Base-by-base conservation (phyloP, 495 filamentous ascomycete species). In the Daldinia caldariorum region DNA sequence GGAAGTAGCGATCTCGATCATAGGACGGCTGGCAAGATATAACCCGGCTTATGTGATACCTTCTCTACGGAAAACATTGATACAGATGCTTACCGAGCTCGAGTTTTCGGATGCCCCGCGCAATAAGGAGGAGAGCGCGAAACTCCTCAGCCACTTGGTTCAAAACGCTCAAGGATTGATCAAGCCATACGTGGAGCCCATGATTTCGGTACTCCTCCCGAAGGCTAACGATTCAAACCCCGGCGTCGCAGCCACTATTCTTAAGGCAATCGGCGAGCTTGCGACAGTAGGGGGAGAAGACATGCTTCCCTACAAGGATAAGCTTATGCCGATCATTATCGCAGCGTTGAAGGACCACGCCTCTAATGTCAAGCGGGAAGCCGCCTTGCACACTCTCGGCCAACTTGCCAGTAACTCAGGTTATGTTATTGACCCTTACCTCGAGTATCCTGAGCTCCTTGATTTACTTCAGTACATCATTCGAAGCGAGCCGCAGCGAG, bases 31-130 rank as follows among this genome's bases (percentile, higher is more conserved):
- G 38, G 95, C 96, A 2, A 86, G 86, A 45, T 89, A 94, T 65
- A 99, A 99, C 72, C 95, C 95, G 6, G 95, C 95, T 53, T 98
- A 98, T 81, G 94, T 99, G 63, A 95, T 98, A 72, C 95, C 95
- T 4, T 93, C 94, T 0, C 78, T 99, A 32, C 88, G 95, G 49
- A 99, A 99, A 78, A 88, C 94, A 47, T 86, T 99, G 34, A 94
- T 99, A 65, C 97, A 98, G 81, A 88, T 98, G 75, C 85, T 98
- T 58, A 98, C 94, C 18, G 94, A 97, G 72, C 88, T 99, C 37
- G 93, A 95, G 68, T 97, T 96, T 77, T 94, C 94, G n/a, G 94
- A 94, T 75, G 93, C 93, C 38, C 85, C 94, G 43, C 89, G 92
- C 35, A 94, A 93, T 77, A 97, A 97, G 72, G 94, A 98, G 80